Conservation (phyloP, 192 early-diverging fungal genomes). For the Backusella circina region DNA sequence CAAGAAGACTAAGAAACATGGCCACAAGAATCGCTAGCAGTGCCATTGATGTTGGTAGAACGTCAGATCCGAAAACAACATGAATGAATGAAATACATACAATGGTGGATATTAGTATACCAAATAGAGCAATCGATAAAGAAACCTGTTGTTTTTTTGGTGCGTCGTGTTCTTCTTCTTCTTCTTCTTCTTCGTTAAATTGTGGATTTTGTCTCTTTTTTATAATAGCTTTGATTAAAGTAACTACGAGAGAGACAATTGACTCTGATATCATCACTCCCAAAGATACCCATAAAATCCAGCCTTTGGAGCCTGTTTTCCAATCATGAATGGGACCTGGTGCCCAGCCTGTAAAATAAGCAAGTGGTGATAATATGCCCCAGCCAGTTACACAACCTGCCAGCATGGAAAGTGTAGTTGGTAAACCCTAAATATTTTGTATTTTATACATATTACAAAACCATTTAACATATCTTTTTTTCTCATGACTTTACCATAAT, state of each 20-base stretch:
- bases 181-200: background rate
- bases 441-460: background rate
- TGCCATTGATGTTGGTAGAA: constrained; percentile 62
- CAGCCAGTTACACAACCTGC: constrained; percentile 68
- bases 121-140: constrained; percentile 55
- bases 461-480: background rate
- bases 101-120: constrained; percentile 57
- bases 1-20: constrained; percentile 72
- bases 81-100: constrained; percentile 61
- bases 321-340: constrained; percentile 64
- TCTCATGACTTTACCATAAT: constrained; percentile 54
- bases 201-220: constrained; percentile 19
- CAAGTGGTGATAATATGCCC: constrained; percentile 70
- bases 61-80: constrained; percentile 54
- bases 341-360: constrained; percentile 68
- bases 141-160: constrained; percentile 57
- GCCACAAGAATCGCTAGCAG: constrained; percentile 69
- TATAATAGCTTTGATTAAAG: constrained; percentile 34
- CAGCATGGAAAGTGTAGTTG: constrained; percentile 69
- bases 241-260: constrained; percentile 55
- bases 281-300: constrained; percentile 80
- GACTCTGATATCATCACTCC: constrained; percentile 79
- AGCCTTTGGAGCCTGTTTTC: constrained; percentile 67
- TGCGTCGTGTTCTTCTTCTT: constrained; percentile 39
- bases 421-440: constrained; percentile 48